Base-by-base conservation (phyloP, 1,284 basidiomycete genomes). In the Bjerkandera adusta region DNA sequence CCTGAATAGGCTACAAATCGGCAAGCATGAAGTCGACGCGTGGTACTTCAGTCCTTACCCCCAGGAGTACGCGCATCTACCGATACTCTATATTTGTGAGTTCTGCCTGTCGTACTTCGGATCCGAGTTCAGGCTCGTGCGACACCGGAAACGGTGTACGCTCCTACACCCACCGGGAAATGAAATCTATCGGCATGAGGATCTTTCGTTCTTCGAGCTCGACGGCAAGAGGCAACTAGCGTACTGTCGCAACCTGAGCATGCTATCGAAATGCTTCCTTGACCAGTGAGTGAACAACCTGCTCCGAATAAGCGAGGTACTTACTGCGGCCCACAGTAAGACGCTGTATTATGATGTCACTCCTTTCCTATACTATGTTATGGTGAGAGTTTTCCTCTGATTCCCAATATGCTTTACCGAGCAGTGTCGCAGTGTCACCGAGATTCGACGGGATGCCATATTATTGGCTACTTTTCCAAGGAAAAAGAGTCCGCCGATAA, bases 41-140 rank as follows among this genome's bases (percentile, higher is more conserved):
- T 99, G 97, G 97, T 99, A 99, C 72, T 99, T 99, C 75, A 94
- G 91, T 60, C 96, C 97, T 5, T 99, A 99, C 71, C 97, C 97
- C 4, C 85, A 93, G 69, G 97, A 99, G 72, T 99, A 91, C 71
- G 92, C 96, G 32, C 89, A 99, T 68, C 83, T 97, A 25, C 93
- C 95, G 21, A 76, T 95, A 52, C 79, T 99, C 38, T 98, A 95
- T 75, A 85, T 99, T 64, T 99, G 97, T 83, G 97, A 99, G 71
- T 97, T 97, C 72, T 99, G 97, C 67, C 76, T 97, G 43, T 85
- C 84, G 32, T 97, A 88, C 72, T 97, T 86, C 67, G 89, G 89
- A 32, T 89, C 89, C 13, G 77, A 78, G 34, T 86, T 92, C 70
- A 93, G 94, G 86, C 80, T 96, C 53, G 77, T 80, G 50, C 83